A percentile compares a stretch with the other conserved stretches of the same genome.
phyloP scores from a whole-genome alignment of 495 filamentous ascomycete genomes.

The Podospora didyma region DNA sequence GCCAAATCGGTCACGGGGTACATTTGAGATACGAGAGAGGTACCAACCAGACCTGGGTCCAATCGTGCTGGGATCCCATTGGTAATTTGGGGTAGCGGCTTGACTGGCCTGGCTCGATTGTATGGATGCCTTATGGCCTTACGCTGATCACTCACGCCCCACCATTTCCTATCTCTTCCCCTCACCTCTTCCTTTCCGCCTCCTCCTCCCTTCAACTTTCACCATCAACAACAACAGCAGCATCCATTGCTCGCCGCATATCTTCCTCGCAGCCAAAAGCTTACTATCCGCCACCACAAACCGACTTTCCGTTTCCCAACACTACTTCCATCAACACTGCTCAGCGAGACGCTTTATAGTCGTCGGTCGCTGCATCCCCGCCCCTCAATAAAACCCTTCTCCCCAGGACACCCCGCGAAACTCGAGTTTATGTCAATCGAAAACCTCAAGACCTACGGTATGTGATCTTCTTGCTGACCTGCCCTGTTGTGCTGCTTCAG shows the following conservation, averaged over 20 bases:
- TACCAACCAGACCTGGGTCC: not conserved
- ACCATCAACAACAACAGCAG: conserved; percentile 27
- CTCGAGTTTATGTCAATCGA: conserved; percentile 99
- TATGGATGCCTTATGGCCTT: conserved; percentile 26
- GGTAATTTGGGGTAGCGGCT: no score
- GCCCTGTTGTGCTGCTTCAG: no score
- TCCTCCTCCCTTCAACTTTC: conserved; percentile 19
- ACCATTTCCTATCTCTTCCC: conserved; percentile 25
- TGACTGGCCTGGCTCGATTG: no score
- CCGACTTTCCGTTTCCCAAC: not conserved
- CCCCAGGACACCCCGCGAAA: conserved; percentile 45
- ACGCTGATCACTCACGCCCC: conserved; percentile 7
- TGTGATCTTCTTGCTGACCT: conserved; percentile 32
- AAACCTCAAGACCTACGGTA: conserved; percentile 99
- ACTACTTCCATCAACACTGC: conserved; percentile 6
- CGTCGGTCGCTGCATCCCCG: conserved; percentile 42
- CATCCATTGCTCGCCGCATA: conserved; percentile 15
- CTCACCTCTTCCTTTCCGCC: conserved; percentile 19
- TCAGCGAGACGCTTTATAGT: conserved; percentile 35
- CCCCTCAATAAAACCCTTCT: conserved; percentile 37
- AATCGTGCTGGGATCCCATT: no score
- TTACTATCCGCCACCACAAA: conserved; percentile 1
- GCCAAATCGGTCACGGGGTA: no score
- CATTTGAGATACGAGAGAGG: no score
- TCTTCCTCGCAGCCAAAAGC: conserved; percentile 1